Base-by-base conservation (phyloP, 2,329 filamentous ascomycete genomes). In the Mariannaea sp. region DNA sequence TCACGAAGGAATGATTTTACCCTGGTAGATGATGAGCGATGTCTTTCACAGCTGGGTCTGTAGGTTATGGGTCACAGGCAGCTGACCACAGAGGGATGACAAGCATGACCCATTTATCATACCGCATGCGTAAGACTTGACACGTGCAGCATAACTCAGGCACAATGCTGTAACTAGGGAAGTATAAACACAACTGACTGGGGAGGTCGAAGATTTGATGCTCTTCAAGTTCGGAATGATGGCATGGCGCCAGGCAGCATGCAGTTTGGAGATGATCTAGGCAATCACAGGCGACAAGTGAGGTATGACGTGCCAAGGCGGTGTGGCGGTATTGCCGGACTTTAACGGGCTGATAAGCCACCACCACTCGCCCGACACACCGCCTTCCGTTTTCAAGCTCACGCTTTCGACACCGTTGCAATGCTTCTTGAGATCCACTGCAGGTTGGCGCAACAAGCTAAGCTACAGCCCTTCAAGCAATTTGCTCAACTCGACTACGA, bases 301-400 rank as follows among this genome's bases (percentile, higher is more conserved):
- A 39, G 54, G 61, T 62, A 67, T 66, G 64, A 67, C 64, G 64
- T 59, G 57, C 49, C 32, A 65, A 53, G 55, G 64, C 64, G 64
- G 64, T 67, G 57, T 55, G 29, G 6, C 13, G 13, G 14, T 66
- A 65, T 55, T 65, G 64, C 64, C 64, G 50, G 64, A 56, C 41
- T 58, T 61, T 33, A 20, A 26, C 29, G 4, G 9, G 29, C 29
- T 45, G 51, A 65, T 51, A 54, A 61, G 57, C 17, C 24, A 47
- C 40, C 26, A n/a, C 53, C 57, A 53, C 45, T 39, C 22, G 35
- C 19, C 16, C 3, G 16, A 49, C 49, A 63, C 56, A 66, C 64
- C 64, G 64, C 64, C 64, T 66, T 46, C 64, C 56, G 27, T n/a
- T 13, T 62, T 57, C 33, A 41, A 55, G 53, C 38, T 36, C 30